Percentiles rank a stretch among this genome's conserved stretches.
Evolutionary conservation across 768 basidiomycete species (phyloP).

Genomic region (Daedaleopsis sinensis): DNA sequence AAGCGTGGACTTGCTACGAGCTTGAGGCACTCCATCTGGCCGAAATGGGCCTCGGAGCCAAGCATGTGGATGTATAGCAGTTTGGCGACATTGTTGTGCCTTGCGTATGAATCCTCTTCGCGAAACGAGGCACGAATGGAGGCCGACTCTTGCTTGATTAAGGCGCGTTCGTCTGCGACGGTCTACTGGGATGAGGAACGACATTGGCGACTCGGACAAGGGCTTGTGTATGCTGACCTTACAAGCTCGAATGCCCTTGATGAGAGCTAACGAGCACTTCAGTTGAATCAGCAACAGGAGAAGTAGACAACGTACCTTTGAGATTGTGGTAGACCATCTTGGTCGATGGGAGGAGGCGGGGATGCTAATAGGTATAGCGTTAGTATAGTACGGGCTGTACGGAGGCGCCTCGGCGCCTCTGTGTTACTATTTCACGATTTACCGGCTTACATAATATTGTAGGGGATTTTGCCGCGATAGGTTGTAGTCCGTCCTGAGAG

Average conservation of each 20-base stretch:
- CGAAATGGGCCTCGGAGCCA: constrained; percentile 97
- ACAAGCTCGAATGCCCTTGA: constrained; percentile 97
- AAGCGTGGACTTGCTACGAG: constrained; percentile 95
- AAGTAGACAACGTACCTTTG: constrained; percentile 59
- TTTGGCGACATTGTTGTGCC: constrained; percentile 98
- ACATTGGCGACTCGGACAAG: background rate
- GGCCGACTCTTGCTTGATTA: constrained; percentile 97
- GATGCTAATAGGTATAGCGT: background rate
- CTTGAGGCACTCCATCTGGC: constrained; percentile 96
- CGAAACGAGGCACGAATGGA: constrained; percentile 96
- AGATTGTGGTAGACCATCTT: constrained; percentile 84
- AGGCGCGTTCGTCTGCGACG: constrained; percentile 94
- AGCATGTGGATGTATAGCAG: constrained; percentile 99
- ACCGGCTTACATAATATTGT: constrained; percentile 1
- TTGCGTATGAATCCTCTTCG: constrained; percentile 93
- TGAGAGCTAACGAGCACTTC: constrained; percentile 64
- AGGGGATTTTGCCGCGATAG: background rate
- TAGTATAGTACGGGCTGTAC: too few species aligned
- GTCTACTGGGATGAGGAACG: constrained; percentile 56
- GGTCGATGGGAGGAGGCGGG: constrained; percentile 16
- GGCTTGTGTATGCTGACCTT: constrained; percentile 54
- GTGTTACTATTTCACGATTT: too few species aligned
- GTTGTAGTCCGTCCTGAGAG: too few species aligned
- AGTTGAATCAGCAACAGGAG: constrained; percentile 21
- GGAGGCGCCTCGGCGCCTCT: too few species aligned